Percentiles rank a stretch among this genome's conserved stretches.
Conservation (phyloP, 1,284 basidiomycete genomes). For the Fomitopsis betulina region DNA sequence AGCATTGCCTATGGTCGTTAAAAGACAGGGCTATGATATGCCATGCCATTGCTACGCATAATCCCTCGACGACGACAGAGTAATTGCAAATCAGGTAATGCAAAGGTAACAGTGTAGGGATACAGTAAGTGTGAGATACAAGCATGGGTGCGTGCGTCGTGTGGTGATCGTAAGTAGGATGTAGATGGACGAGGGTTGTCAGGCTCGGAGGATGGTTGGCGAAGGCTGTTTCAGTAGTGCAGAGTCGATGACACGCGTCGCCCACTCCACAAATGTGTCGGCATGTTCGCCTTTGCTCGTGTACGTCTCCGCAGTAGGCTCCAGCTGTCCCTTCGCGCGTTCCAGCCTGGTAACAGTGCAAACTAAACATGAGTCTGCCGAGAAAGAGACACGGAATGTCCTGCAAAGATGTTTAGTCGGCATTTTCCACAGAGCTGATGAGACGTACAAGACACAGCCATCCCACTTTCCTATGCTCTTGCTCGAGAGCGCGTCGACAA, state of each 20-base stretch:
- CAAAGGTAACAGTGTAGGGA: neutral
- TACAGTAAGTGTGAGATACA: neutral
- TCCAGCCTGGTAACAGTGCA: slow-evolving; percentile 54
- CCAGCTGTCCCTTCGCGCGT: slow-evolving; percentile 35
- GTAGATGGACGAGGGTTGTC: neutral
- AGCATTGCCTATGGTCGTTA: slow-evolving; percentile 11
- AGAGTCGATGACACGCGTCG: slow-evolving; percentile 19
- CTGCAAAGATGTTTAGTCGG: slow-evolving; percentile 29
- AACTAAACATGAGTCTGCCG: slow-evolving; percentile 42
- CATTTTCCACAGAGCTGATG: neutral
- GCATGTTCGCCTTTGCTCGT: slow-evolving; percentile 19
- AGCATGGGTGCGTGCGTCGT: neutral
- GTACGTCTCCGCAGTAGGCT: slow-evolving; percentile 37
- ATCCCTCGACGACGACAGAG: neutral
- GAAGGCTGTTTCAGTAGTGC: slow-evolving; percentile 9
- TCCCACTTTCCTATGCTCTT: slow-evolving; percentile 78
- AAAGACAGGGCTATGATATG: slow-evolving; percentile 20
- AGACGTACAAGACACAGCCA: slow-evolving; percentile 62
- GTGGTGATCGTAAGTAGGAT: neutral
- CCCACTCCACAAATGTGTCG: slow-evolving; percentile 21
- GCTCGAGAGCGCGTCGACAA: slow-evolving; percentile 60
- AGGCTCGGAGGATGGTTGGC: neutral
- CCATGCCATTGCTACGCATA: slow-evolving; percentile 7
- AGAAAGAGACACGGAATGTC: slow-evolving; percentile 57
- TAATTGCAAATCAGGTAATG: neutral